Percentiles rank a stretch among this genome's conserved stretches.
Conservation (phyloP, 2,329 filamentous ascomycete genomes). For the Colletotrichum chlorophyti region DNA sequence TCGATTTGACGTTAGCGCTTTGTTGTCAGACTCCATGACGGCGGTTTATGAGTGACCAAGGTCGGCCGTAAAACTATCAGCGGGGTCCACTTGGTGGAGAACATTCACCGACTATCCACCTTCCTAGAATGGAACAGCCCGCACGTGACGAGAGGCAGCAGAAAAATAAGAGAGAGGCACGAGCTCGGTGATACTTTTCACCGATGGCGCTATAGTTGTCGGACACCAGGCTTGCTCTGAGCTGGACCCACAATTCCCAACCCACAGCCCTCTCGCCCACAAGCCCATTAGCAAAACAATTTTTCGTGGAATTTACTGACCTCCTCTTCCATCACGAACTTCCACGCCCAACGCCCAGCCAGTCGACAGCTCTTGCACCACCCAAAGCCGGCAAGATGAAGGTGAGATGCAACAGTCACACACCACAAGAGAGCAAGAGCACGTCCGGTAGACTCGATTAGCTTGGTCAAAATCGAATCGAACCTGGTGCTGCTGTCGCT, state of each 20-base stretch:
- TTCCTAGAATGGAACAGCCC: background rate
- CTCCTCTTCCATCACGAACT: conserved; percentile 35
- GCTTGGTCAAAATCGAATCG: background rate
- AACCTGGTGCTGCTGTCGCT: background rate
- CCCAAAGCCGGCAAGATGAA: conserved; percentile 56
- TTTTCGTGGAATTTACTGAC: conserved; percentile 42
- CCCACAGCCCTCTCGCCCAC: too few relatives aligned
- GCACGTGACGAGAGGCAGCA: conserved; percentile 15
- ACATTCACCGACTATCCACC: too few relatives aligned
- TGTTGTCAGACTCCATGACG: too few relatives aligned
- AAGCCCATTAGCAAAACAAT: conserved; percentile 42
- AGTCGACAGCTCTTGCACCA: conserved; percentile 54
- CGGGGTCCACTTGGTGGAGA: too few relatives aligned
- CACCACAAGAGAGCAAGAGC: background rate
- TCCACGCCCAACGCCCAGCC: conserved; percentile 44
- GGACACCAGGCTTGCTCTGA: too few relatives aligned
- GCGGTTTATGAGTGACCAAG: too few relatives aligned
- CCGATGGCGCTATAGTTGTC: background rate
- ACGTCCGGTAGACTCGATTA: too few relatives aligned
- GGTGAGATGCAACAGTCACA: conserved; percentile 41
- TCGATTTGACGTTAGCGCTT: background rate
- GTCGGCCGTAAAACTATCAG: too few relatives aligned
- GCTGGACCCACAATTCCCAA: too few relatives aligned
- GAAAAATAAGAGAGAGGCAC: background rate
- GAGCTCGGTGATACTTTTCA: background rate